A percentile compares a stretch with the other conserved stretches of the same genome.
phyloP scores from a whole-genome alignment of 495 filamentous ascomycete genomes.

The Darksidea phi region DNA sequence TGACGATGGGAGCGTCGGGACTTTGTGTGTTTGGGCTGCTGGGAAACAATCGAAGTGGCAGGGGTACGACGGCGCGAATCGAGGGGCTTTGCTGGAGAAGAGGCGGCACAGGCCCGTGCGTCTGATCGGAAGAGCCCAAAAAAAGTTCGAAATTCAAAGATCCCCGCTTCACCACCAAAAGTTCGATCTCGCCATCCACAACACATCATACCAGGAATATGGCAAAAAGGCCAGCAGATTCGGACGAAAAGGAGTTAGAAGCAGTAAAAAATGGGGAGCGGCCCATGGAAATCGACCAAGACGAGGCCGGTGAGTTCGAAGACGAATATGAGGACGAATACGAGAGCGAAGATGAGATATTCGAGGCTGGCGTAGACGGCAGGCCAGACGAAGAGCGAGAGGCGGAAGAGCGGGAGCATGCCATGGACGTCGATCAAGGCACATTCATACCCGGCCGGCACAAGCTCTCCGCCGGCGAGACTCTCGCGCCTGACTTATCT shows the following conservation, averaged over 20 bases:
- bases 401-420: conserved; percentile 72
- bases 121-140: no score
- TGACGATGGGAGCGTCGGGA: no score
- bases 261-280: conserved; percentile 48
- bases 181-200: background rate
- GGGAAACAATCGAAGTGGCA: background rate
- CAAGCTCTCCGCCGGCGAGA: conserved; percentile 83
- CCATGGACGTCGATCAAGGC: conserved; percentile 88
- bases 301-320: conserved; percentile 80
- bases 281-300: conserved; percentile 44
- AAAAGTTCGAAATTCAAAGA: no score
- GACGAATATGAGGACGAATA: conserved; percentile 97
- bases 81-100: no score
- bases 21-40: no score
- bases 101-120: no score
- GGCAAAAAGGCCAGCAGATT: conserved; percentile 49
- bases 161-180: background rate
- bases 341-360: conserved; percentile 92
- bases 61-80: background rate
- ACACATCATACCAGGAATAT: conserved; percentile 35
- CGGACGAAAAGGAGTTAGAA: conserved; percentile 40
- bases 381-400: conserved; percentile 89
- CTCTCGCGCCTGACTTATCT: conserved; percentile 80
- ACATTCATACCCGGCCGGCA: conserved; percentile 92
- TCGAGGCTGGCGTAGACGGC: conserved; percentile 92